Evolutionary conservation across 2,329 filamentous ascomycete species (phyloP).

Genomic region (Cylindrodendrum hubeiense): DNA sequence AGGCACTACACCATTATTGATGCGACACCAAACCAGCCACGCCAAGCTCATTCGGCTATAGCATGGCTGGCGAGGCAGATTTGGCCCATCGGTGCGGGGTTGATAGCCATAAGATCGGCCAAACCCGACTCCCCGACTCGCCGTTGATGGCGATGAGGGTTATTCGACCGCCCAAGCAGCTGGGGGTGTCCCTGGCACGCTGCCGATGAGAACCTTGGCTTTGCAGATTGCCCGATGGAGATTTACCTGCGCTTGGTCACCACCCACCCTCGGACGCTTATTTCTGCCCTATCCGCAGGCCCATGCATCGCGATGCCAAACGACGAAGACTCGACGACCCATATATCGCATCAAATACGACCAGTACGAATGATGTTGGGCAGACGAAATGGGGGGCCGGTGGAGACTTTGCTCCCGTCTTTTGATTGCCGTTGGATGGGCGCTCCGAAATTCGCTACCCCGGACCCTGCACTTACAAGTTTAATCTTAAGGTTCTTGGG

Average conservation of each 20-base stretch:
- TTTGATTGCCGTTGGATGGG: conserved; percentile 24
- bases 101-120: background rate
- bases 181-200: too few relatives aligned
- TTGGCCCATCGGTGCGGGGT: background rate
- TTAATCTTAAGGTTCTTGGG: conserved; percentile 39
- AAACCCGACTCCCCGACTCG: background rate
- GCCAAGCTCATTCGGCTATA: background rate
- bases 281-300: conserved; percentile 22
- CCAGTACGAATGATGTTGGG: background rate
- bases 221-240: background rate
- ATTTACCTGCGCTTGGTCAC: background rate
- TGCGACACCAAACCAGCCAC: background rate
- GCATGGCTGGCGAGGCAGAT: conserved; percentile 22
- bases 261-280: background rate
- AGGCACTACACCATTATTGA: background rate
- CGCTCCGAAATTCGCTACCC: conserved; percentile 22
- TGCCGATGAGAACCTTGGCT: background rate
- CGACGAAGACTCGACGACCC: background rate
- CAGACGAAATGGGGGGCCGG: conserved; percentile 23
- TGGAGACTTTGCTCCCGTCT: conserved; percentile 9
- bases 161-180: background rate
- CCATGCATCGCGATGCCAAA: background rate
- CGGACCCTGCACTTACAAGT: conserved; percentile 35
- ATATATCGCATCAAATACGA: background rate
- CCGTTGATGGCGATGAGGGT: background rate